Conservation (phyloP, 2,329 filamentous ascomycete genomes). For the Hypoxylon rubiginosum region DNA sequence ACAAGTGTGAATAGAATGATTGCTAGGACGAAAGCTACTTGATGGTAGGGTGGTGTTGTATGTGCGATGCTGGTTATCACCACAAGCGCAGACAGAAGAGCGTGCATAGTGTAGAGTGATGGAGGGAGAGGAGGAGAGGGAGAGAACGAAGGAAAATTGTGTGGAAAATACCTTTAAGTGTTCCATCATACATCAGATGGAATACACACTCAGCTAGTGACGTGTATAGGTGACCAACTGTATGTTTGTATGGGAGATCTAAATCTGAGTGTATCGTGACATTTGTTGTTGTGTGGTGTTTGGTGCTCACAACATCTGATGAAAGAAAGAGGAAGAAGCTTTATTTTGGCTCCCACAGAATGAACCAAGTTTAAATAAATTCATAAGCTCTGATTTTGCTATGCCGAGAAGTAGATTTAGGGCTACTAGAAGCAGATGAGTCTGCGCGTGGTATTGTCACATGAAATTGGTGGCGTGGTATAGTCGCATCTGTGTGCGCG, state of each 20-base stretch:
- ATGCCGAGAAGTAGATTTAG: too few species aligned
- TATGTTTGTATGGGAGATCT: neutral
- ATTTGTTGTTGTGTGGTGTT: neutral
- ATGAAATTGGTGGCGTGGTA: too few species aligned
- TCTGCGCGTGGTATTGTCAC: too few species aligned
- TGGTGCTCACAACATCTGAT: neutral
- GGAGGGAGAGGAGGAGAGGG: neutral
- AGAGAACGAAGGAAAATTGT: neutral
- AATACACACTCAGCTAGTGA: neutral
- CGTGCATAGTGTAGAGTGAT: neutral
- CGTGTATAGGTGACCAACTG: neutral
- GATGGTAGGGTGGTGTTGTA: neutral
- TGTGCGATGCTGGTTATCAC: neutral
- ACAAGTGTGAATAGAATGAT: neutral
- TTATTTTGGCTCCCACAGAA: neutral
- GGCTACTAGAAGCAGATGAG: too few species aligned
- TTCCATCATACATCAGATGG: neutral
- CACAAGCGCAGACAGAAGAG: neutral
- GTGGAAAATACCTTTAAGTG: neutral
- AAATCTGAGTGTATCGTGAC: conserved; percentile 9
- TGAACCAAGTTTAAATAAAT: too few species aligned
- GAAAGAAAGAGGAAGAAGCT: neutral
- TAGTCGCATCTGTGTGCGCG: too few species aligned
- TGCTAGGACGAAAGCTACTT: neutral
- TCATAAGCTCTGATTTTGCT: too few species aligned